Base-by-base conservation (phyloP, 306 rosid species). In the Benincasa hispida region DNA sequence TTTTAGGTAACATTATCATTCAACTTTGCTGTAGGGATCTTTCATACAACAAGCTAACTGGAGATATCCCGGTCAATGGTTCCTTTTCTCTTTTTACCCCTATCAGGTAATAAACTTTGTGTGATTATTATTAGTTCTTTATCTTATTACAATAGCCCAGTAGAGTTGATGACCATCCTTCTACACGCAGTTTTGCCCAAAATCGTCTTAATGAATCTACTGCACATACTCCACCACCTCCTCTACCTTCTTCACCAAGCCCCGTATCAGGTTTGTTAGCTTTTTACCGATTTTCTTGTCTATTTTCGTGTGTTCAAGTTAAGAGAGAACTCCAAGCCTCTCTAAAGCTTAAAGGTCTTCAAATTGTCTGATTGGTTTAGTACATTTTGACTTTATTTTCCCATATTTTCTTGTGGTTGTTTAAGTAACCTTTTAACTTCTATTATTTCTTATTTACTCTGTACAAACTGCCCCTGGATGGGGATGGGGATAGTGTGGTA, bases 51-150 rank as follows among this genome's bases (percentile, higher is more conserved):
- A 3, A 15, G 0, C 86, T 95, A 75, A 79, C 54, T 24, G 99
- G 99, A 81, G 78, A 67, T 1, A 51, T 82, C 74, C 99, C 98
- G 4, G 79, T 84, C 78, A 86, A 84, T 68, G 99, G 99, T 80
- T 92, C 99, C 54, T 95, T 95, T 87, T 83, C 89, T 42, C 74
- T 85, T 47, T 92, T 95, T 87, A 92, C 98, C 78, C 96, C 97
- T 39, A 88, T 88, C 93, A 95, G 98, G 99, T 95, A 80, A 32
- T 35, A 28, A 50, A 27, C 27, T 57, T 82, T 54, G 54, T 47
- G 45, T 60, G 57, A 30, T 76, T 65, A 17, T 45, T 47, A 18
- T 68, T 28, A 3, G 2, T 37, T 41, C 37, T 15, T 37, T 60
- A 45, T 45, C 35, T 22, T 35, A 63, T 50, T 32, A 24, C 48